phyloP scores from a whole-genome alignment of 768 basidiomycete species.

The Suillus variegatus region DNA sequence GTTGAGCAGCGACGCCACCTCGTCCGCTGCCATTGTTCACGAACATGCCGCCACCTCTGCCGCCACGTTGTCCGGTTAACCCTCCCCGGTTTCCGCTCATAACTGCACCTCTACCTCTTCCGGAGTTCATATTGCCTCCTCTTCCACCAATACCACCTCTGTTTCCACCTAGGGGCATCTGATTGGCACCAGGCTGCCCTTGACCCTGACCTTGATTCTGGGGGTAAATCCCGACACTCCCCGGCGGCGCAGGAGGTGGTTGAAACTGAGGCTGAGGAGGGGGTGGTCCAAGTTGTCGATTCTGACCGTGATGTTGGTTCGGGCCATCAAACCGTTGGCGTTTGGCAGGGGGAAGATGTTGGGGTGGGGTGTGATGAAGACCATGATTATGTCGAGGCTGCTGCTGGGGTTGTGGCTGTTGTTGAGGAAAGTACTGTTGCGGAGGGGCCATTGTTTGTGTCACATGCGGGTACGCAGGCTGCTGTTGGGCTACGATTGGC shows the following conservation, averaged over 20 bases:
- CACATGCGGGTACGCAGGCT: conserved; percentile 43
- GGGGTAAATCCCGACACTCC: conserved; percentile 24
- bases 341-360: conserved; percentile 90
- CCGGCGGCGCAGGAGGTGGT: conserved; percentile 30
- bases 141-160: conserved; percentile 49
- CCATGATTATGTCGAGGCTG: conserved; percentile 51
- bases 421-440: conserved; percentile 42
- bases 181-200: conserved; percentile 46
- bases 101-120: conserved; percentile 50
- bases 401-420: conserved; percentile 39
- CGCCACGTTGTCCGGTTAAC: conserved; percentile 40
- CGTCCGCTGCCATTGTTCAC: conserved; percentile 40
- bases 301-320: conserved; percentile 40
- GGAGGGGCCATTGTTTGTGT: conserved; percentile 38
- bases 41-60: conserved; percentile 39
- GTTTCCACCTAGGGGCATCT: conserved; percentile 40
- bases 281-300: conserved; percentile 43
- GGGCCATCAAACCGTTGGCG: conserved; percentile 87
- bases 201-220: conserved; percentile 30
- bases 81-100: conserved; percentile 48
- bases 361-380: conserved; percentile 65
- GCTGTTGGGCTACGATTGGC: conserved; percentile 45
- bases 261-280: conserved; percentile 64
- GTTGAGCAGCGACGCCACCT: conserved; percentile 42
- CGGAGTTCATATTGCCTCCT: conserved; percentile 35